Conservation (phyloP, 192 early-diverging fungal genomes). For the Coemansia sp. region DNA sequence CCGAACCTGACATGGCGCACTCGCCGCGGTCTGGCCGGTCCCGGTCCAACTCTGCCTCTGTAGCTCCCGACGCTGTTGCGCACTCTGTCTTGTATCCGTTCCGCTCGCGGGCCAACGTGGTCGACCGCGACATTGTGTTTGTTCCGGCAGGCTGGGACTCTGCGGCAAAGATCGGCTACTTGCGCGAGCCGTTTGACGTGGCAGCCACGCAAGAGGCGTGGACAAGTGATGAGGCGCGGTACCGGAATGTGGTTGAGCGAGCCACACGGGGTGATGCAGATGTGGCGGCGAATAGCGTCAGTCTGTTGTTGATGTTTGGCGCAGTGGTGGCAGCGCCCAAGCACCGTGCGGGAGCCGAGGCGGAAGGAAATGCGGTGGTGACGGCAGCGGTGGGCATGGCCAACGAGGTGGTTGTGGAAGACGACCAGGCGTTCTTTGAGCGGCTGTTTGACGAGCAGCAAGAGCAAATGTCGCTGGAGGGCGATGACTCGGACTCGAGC, state of each 20-base stretch:
- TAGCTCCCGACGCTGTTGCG: too few relatives aligned
- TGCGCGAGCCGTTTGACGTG: conserved; percentile 75
- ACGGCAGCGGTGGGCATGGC: conserved; percentile 52
- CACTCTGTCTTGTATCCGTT: conserved; percentile 54
- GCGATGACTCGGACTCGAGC: conserved; percentile 32
- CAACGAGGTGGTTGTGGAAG: conserved; percentile 71
- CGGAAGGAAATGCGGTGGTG: conserved; percentile 54
- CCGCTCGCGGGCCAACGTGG: conserved; percentile 69
- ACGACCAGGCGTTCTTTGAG: conserved; percentile 87
- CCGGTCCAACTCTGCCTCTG: too few relatives aligned
- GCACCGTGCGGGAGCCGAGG: conserved; percentile 62
- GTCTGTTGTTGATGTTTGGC: conserved; percentile 37
- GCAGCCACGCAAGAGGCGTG: conserved; percentile 61
- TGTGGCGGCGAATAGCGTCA: not conserved
- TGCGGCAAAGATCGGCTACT: conserved; percentile 78
- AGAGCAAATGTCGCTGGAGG: conserved; percentile 57
- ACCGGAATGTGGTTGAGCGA: conserved; percentile 27
- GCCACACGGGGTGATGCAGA: conserved; percentile 6
- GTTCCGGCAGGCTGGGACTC: conserved; percentile 95
- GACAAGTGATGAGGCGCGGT: conserved; percentile 58
- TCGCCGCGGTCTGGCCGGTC: too few relatives aligned
- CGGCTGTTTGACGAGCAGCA: conserved; percentile 71
- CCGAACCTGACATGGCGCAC: not conserved
- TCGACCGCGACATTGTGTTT: conserved; percentile 84
- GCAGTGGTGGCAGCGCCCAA: conserved; percentile 55